Evolutionary conservation across 768 basidiomycete genomes (phyloP).

Genomic region (Polyporus arcularius): DNA sequence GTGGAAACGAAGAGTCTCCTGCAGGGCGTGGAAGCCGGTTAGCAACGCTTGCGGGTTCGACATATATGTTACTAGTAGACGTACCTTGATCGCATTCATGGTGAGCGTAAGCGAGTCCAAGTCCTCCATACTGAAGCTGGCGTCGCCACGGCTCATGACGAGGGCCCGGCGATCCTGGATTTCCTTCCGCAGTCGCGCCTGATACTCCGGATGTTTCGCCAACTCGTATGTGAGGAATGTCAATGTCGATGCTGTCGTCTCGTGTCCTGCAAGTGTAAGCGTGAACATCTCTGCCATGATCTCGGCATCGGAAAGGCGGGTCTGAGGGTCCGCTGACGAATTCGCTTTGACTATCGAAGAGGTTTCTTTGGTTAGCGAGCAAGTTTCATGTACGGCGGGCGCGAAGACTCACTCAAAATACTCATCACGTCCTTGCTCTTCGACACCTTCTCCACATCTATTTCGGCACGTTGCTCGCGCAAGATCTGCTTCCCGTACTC

Average conservation of each 20-base stretch:
- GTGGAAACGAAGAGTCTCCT: constrained; percentile 27
- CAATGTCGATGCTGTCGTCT: constrained; percentile 9
- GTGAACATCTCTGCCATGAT: constrained; percentile 22
- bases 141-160: constrained; percentile 1
- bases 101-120: neutral
- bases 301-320: constrained; percentile 13
- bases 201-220: constrained; percentile 12
- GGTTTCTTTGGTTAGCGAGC: neutral
- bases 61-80: neutral
- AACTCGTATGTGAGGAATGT: constrained; percentile 12
- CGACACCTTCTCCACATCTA: constrained; percentile 4
- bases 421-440: constrained; percentile 23
- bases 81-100: constrained; percentile 17
- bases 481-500: constrained; percentile 13
- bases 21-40: neutral
- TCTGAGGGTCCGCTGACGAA: constrained; percentile 13
- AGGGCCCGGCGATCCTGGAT: neutral
- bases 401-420: constrained; percentile 10
- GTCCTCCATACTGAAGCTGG: constrained; percentile 20
- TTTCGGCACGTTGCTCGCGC: constrained; percentile 5
- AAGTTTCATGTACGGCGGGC: neutral
- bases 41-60: too few relatives aligned
- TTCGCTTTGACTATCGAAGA: constrained; percentile 18
- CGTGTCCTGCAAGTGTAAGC: constrained; percentile 16
- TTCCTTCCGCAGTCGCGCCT: constrained; percentile 19